Conservation (phyloP, 768 basidiomycete species). For the Tephrocybe rancida region DNA sequence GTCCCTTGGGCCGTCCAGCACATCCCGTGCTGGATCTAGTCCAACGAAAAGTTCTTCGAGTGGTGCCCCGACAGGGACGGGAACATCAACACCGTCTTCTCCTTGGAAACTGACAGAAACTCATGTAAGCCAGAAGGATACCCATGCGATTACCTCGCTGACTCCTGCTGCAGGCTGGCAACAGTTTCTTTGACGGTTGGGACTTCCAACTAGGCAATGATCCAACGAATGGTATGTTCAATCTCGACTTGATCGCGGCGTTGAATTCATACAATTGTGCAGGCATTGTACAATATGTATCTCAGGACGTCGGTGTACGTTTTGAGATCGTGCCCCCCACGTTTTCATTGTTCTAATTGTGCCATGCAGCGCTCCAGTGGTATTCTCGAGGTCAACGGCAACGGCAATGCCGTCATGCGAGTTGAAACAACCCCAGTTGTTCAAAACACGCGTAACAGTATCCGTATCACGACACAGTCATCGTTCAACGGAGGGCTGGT, state of each 20-base stretch:
- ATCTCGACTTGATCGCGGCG: neutral
- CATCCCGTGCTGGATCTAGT: constrained; percentile 14
- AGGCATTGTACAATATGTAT: constrained; percentile 64
- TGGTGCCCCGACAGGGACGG: constrained; percentile 17
- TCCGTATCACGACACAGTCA: constrained; percentile 72
- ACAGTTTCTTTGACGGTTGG: constrained; percentile 83
- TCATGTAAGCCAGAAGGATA: constrained; percentile 43
- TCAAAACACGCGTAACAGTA: constrained; percentile 66
- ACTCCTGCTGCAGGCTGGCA: constrained; percentile 48
- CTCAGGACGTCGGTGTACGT: constrained; percentile 60
- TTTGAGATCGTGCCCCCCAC: neutral
- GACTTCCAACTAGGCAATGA: constrained; percentile 68
- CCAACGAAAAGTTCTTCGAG: constrained; percentile 20
- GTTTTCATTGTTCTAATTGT: constrained; percentile 5
- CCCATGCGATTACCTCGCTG: neutral
- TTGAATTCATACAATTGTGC: neutral
- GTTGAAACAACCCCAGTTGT: constrained; percentile 84
- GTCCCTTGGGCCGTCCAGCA: constrained; percentile 19
- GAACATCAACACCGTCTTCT: constrained; percentile 36
- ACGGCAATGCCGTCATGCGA: constrained; percentile 83
- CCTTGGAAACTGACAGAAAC: constrained; percentile 61
- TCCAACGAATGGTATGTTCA: constrained; percentile 68
- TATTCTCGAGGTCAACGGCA: constrained; percentile 65
- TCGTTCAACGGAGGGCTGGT: constrained; percentile 69
- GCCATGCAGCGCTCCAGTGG: constrained; percentile 49